Percentiles rank a stretch among this genome's conserved stretches.
These are phyloP conservation scores for Colletotrichum theobromicola DNA, from an alignment of 2,329 filamentous ascomycete species.

Conservation along the genomic window DNA sequence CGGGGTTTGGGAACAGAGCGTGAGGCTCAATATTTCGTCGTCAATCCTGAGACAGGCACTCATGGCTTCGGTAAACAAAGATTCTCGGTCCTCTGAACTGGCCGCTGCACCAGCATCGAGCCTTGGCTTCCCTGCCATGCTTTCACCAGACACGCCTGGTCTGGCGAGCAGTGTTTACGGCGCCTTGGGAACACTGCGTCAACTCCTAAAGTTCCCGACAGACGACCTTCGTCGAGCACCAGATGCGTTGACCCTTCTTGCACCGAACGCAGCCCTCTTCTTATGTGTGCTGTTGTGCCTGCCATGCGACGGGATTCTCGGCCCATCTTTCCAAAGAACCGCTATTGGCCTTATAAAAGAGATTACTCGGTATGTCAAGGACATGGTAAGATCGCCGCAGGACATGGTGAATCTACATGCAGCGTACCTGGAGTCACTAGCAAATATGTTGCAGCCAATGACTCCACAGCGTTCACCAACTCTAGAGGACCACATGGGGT, in stretches of 20 bases:
- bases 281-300: not conserved
- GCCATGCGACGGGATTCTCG: not conserved
- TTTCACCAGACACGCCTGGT: not conserved
- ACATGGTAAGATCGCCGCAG: not conserved
- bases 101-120: not conserved
- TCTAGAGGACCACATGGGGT: not conserved
- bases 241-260: not conserved
- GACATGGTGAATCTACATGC: not conserved
- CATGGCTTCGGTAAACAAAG: not conserved
- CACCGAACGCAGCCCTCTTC: not conserved
- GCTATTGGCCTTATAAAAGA: not conserved
- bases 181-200: conserved; percentile 4
- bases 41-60: not conserved
- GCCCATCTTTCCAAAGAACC: not conserved
- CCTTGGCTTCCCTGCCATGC: not conserved
- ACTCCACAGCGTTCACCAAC: not conserved
- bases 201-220: conserved; percentile 12
- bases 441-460: not conserved
- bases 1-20: not conserved
- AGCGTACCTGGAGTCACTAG: not conserved
- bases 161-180: not conserved
- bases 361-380: not conserved
- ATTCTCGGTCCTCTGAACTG: not conserved
- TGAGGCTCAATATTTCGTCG: not conserved
- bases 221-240: conserved; percentile 13